Evolutionary conservation across 148 eudicot genomes (phyloP), one percentile per base, ranked within the genome.

Genomic region (Amaranthus hypochondriacus): DNA sequence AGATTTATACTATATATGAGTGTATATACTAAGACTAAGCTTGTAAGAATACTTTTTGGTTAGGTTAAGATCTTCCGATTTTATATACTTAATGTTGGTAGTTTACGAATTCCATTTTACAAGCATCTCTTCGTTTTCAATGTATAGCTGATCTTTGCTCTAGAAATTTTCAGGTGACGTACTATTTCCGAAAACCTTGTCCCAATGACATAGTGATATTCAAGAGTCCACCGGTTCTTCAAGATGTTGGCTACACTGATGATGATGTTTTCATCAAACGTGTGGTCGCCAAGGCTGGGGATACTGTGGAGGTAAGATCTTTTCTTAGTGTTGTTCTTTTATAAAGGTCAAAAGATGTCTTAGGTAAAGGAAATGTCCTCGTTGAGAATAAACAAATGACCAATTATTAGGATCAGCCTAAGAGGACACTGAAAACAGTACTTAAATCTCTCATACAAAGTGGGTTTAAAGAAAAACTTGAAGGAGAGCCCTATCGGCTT

Each of bases 211-310:
- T 94, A 66, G 97, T 94, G 70, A 94, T 91, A 44, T 94, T 94
- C 65, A 92, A 88, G 83, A 90, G 93, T 78, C 98, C 98, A 7
- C 98, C 96, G 52, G 97, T 87, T 21, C 90, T 94, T 66, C 98
- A 94, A 81, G 88, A 92, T 66, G 92, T 80, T 48, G 98, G 97
- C 56, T 94, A 91, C 72, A 86, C 90, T 42, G 93, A 91, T 81
- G 92, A 91, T 42, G 98, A 94, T 78, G 97, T 94, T 56, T 94
- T 94, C 70, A 91, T 94, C 49, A 94, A 94, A 83, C 85, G 97
- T 69, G 67, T 94, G 62, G 93, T 94, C 57, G 97, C 98, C 61
- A 94, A 90, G 79, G 96, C 82, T 81, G 98, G 98, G 58, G 98
- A 94, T 75, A 81, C 80, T 71, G 96, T 91, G 11, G 98, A 94